Percentiles rank a stretch among this genome's conserved stretches.
These are phyloP conservation scores for Oldenlandia corymbosa DNA, from an alignment of 257 asterid species.

Conservation along the genomic window DNA sequence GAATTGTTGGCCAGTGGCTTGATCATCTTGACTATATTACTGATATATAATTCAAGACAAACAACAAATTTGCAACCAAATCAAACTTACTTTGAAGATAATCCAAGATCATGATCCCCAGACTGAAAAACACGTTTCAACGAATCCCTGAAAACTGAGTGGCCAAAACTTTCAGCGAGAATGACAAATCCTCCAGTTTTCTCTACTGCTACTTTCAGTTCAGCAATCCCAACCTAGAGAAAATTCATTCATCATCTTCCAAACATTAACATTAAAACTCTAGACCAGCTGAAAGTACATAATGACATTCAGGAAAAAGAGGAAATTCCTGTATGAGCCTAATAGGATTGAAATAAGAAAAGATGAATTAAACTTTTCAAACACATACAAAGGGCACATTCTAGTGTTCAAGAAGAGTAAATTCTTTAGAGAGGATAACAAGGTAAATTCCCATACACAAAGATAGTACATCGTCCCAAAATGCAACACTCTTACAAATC, in stretches of 20 bases:
- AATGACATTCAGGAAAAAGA: not conserved
- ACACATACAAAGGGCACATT: too few relatives aligned
- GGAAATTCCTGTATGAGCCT: too few relatives aligned
- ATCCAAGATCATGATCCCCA: slow-evolving; percentile 74
- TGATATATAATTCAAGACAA: not conserved
- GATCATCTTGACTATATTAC: not conserved
- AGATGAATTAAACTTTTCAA: too few relatives aligned
- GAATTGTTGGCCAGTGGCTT: not conserved
- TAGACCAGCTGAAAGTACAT: not conserved
- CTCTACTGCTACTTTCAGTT: slow-evolving; percentile 84
- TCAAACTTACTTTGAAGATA: slow-evolving; percentile 75
- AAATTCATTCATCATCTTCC: slow-evolving; percentile 2
- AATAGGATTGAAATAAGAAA: too few relatives aligned
- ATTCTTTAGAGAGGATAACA: too few relatives aligned
- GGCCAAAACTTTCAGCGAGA: slow-evolving; percentile 97
- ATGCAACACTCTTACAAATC: too few relatives aligned
- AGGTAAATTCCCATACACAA: too few relatives aligned
- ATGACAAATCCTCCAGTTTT: slow-evolving; percentile 94
- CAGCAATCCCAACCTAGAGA: slow-evolving; percentile 90
- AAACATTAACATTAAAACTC: not conserved
- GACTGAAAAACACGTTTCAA: slow-evolving; percentile 69
- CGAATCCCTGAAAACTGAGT: slow-evolving; percentile 90
- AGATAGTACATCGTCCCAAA: too few relatives aligned
- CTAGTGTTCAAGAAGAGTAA: too few relatives aligned
- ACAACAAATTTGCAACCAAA: slow-evolving; percentile 24